Evolutionary conservation across 1,284 basidiomycete species (phyloP), one percentile per base, ranked within the genome.

Genomic region (Moniliella sp.): DNA sequence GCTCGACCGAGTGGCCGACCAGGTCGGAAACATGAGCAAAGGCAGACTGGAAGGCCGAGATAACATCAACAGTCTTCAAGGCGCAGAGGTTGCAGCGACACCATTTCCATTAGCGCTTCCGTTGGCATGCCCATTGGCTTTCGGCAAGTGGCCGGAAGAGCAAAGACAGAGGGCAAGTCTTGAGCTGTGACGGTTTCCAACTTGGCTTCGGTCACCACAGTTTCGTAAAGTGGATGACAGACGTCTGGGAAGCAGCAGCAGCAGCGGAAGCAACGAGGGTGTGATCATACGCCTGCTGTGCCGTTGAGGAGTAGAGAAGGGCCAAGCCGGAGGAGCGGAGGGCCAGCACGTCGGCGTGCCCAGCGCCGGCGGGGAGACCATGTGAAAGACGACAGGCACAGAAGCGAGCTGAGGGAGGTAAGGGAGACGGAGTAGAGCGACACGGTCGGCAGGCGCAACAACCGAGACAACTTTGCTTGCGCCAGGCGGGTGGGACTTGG

Each of bases 141-240:
- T 12, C n/a, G n/a, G 5, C 14, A 39, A 35, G 14, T 31, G 42
- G 19, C 50, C 48, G 4, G 32, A 37, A 8, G 46, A 37, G 10
- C 59, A 50, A 4, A 59, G n/a, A n/a, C n/a, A n/a, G n/a, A n/a
- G n/a, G n/a, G n/a, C n/a, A n/a, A n/a, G n/a, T n/a, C n/a, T n/a
- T n/a, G n/a, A n/a, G n/a, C n/a, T n/a, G n/a, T n/a, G n/a, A n/a
- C n/a, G n/a, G n/a, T n/a, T n/a, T n/a, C n/a, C n/a, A n/a, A n/a
- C n/a, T n/a, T n/a, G n/a, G n/a, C n/a, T n/a, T 27, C 4, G 8
- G 74, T 67, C 15, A 65, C 63, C 9, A 33, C 37, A 7, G 43
- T 41, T 23, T 76, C 72, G 57, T 83, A 84, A 73, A 75, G 57
- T 93, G 83, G 31, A 88, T 67, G 11, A 88, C 80, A 2, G 70